Conservation (phyloP, 306 rosid species). For the Quercus alba region DNA sequence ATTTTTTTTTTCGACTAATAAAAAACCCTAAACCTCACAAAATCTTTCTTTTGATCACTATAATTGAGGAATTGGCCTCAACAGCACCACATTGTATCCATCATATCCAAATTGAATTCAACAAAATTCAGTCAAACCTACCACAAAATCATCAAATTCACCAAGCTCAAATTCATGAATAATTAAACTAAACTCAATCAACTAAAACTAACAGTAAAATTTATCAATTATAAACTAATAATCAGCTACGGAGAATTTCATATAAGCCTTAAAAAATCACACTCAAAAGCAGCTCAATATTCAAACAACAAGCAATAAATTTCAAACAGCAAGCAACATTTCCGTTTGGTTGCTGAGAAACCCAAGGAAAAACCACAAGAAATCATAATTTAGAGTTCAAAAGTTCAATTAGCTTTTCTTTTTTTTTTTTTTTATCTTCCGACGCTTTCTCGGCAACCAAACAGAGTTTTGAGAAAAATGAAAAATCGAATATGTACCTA, state of each 20-base stretch:
- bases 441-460: no score
- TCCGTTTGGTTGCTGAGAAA: background rate
- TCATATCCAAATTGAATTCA: background rate
- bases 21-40: background rate
- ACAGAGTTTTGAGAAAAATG: no score
- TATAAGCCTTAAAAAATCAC: background rate
- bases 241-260: background rate
- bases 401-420: no score
- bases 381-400: no score
- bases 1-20: slow-evolving; percentile 8
- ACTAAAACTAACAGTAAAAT: background rate
- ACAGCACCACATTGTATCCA: background rate
- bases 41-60: background rate
- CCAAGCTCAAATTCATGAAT: background rate
- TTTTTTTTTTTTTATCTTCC: no score
- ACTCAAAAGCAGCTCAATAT: background rate
- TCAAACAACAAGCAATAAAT: background rate
- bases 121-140: background rate
- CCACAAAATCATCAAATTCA: background rate
- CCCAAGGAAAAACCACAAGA: background rate
- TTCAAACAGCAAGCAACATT: background rate
- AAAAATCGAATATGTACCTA: background rate
- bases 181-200: background rate
- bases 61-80: background rate
- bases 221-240: background rate